Percentiles rank a stretch among this genome's conserved stretches.
Evolutionary conservation across 2,329 filamentous ascomycete species (phyloP).

Genomic region (Atkinsonella hypoxylon): DNA sequence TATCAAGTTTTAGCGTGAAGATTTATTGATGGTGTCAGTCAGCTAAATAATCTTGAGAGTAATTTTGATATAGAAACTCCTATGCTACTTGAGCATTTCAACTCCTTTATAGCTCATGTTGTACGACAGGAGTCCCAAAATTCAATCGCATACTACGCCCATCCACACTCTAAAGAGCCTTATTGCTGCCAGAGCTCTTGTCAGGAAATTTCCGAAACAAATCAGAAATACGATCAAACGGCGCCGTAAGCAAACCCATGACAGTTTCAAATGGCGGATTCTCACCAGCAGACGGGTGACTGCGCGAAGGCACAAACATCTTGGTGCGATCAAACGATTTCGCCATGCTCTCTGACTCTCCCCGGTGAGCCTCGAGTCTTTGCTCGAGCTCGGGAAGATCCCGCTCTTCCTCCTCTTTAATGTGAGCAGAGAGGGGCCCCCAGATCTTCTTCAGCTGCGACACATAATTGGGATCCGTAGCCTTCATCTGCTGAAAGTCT

Average conservation of each 20-base stretch:
- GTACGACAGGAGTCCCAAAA: background rate
- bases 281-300: slow-evolving; percentile 37
- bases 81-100: too few relatives aligned
- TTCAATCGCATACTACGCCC: background rate
- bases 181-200: background rate
- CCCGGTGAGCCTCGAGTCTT: slow-evolving; percentile 21
- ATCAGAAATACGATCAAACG: slow-evolving; percentile 43
- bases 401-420: slow-evolving; percentile 35
- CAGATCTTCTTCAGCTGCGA: slow-evolving; percentile 31
- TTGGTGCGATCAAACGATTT: slow-evolving; percentile 39
- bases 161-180: background rate
- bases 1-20: too few relatives aligned
- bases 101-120: too few relatives aligned
- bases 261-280: slow-evolving; percentile 44
- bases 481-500: slow-evolving; percentile 33
- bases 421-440: slow-evolving; percentile 31
- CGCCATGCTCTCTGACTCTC: slow-evolving; percentile 23
- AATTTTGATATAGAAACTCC: too few relatives aligned
- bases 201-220: slow-evolving; percentile 43
- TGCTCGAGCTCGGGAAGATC: slow-evolving; percentile 38
- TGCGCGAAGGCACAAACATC: slow-evolving; percentile 37
- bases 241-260: slow-evolving; percentile 40
- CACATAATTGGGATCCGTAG: slow-evolving; percentile 28
- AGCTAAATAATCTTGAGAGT: too few relatives aligned
- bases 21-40: too few relatives aligned